Conservation (phyloP, 805 yeast genomes). For the Nakazawaea wyomingensis region DNA sequence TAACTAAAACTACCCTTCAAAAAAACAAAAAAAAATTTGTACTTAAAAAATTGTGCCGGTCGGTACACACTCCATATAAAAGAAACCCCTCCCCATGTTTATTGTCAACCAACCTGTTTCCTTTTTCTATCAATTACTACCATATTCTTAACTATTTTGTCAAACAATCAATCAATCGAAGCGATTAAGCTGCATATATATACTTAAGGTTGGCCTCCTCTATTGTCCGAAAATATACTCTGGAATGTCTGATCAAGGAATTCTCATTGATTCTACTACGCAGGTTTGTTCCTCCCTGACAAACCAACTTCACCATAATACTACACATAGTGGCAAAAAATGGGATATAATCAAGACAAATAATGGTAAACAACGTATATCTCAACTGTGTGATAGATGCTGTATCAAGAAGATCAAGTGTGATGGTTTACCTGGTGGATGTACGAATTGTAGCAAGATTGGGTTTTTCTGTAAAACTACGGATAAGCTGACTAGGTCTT, state of each 20-base stretch:
- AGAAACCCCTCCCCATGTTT: constrained; percentile 5
- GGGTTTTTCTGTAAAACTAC: constrained; percentile 67
- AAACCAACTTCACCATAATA: neutral
- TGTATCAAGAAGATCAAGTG: constrained; percentile 73
- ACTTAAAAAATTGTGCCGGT: too few species aligned
- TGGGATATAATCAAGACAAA: constrained; percentile 28
- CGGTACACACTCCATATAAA: too few species aligned
- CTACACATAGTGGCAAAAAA: constrained; percentile 1
- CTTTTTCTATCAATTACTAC: neutral
- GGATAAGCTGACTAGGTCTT: constrained; percentile 69
- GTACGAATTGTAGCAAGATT: constrained; percentile 60
- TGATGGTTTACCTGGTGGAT: constrained; percentile 63
- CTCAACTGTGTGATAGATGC: constrained; percentile 82
- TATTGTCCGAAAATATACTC: neutral
- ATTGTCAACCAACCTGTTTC: neutral
- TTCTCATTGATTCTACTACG: too few species aligned
- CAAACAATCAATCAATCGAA: neutral
- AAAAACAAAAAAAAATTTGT: too few species aligned
- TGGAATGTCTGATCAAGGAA: neutral
- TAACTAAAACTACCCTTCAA: too few species aligned
- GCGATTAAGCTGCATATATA: neutral
- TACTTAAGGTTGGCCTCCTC: too few species aligned
- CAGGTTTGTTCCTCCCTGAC: neutral
- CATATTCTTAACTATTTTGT: neutral
- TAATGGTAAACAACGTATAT: constrained; percentile 43